Conservation (phyloP, 176 grass and related monocot species). For the Zea luxurians region DNA sequence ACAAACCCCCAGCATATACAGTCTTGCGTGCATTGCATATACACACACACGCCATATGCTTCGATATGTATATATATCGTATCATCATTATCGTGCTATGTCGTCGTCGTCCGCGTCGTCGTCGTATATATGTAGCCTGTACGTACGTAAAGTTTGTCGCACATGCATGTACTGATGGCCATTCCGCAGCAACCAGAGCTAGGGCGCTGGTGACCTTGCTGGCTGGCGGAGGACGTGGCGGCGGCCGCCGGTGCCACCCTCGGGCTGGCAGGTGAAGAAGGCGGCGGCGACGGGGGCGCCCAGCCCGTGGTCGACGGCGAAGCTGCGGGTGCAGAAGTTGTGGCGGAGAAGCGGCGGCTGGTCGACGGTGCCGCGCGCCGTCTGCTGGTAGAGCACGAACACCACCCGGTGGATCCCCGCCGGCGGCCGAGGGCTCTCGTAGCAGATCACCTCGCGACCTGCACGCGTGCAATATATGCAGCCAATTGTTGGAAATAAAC, state of each 20-base stretch:
- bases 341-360: slow-evolving; percentile 41
- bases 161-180: neutral
- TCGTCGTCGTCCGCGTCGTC: neutral
- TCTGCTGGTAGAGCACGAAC: slow-evolving; percentile 49
- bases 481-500: neutral
- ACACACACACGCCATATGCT: neutral
- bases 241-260: slow-evolving; percentile 53
- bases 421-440: slow-evolving; percentile 48
- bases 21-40: neutral
- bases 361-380: slow-evolving; percentile 24
- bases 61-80: neutral
- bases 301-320: slow-evolving; percentile 39
- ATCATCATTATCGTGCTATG: neutral
- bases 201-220: too few relatives aligned
- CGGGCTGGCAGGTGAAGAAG: slow-evolving; percentile 60
- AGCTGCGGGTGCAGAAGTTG: slow-evolving; percentile 50
- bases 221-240: neutral
- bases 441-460: slow-evolving; percentile 53
- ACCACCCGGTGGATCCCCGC: slow-evolving; percentile 62
- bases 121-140: neutral
- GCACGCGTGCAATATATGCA: neutral
- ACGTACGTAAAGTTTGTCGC: neutral
- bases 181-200: neutral
- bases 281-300: slow-evolving; percentile 43
- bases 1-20: neutral